Evolutionary conservation across 768 basidiomycete genomes (phyloP), one percentile per base, ranked within the genome.

Genomic region (Cystofilobasidium capitatum): DNA sequence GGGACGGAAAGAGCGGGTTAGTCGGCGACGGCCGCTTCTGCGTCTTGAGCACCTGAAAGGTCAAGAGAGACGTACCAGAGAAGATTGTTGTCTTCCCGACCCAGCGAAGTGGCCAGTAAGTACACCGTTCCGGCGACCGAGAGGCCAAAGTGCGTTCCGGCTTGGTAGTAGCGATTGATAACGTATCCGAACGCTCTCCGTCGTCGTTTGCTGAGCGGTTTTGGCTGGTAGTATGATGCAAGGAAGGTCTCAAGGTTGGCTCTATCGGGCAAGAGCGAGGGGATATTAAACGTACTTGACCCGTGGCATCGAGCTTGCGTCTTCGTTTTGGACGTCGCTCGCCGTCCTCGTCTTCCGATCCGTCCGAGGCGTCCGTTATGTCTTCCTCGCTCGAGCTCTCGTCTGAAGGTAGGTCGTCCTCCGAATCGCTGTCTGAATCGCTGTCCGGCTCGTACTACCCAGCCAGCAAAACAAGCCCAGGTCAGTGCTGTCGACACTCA

Each of bases 61-160:
- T 29, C 14, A 20, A 54, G 49, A 45, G n/a, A 24, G 20, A 72
- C 81, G 58, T 73, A 91, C 96, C 96, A 99, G 55, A 98, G 80
- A 9, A 93, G 81, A 76, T 98, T 91, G 73, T 91, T 90, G 76
- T 98, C 94, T 14, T 87, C 88, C 39, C 93, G 84, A 73, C 93
- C 91, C 12, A 97, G 82, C n/a, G 86, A 82, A 6, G 88, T 91
- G 13, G 93, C 90, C 3, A 99, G 84, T 70, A 90, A 81, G 76
- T 94, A 98, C 60, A 97, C 83, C 35, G 87, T 88, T 29, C 88
- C 87, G 13, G 92, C 85, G 9, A 89, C 91, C 73, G 89, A 90
- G 78, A 91, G 91, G 1, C 91, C 90, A 73, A 89, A 83, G 79
- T 85, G 89, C 55, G 89, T 88, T 42, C 96, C 96, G 22, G 84